These are phyloP conservation scores for Aspergillus bridgeri DNA, from an alignment of 495 filamentous ascomycete species.

Conservation along the genomic window DNA sequence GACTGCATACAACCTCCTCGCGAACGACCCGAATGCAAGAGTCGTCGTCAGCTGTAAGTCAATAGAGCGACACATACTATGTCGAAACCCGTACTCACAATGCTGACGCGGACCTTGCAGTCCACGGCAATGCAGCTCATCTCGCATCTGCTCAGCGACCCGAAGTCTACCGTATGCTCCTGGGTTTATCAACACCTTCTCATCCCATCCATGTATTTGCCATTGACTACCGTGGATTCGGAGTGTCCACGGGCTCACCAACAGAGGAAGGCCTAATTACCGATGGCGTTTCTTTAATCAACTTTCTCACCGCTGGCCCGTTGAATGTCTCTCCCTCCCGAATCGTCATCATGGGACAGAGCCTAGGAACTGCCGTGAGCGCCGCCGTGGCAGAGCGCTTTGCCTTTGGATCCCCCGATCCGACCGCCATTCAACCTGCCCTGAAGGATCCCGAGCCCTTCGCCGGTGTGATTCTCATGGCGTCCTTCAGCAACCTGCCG, in stretches of 20 bases:
- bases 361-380: constrained; percentile 82
- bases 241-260: constrained; percentile 72
- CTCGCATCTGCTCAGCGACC: constrained; percentile 44
- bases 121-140: constrained; percentile 50
- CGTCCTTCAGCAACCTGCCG: constrained; percentile 72
- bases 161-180: constrained; percentile 37
- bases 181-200: constrained; percentile 43
- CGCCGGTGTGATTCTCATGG: constrained; percentile 73
- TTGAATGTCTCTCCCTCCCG: constrained; percentile 57
- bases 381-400: constrained; percentile 69
- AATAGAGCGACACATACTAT: background rate
- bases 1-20: constrained; percentile 50
- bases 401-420: constrained; percentile 41
- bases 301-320: constrained; percentile 50
- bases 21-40: constrained; percentile 51
- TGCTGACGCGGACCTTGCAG: constrained; percentile 16
- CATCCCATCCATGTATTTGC: constrained; percentile 62
- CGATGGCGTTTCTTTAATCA: constrained; percentile 68
- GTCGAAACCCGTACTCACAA: background rate
- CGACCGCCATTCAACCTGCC: constrained; percentile 33
- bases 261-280: constrained; percentile 78
- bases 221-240: constrained; percentile 90
- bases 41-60: constrained; percentile 57
- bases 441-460: constrained; percentile 47
- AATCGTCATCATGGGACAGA: constrained; percentile 84